Conservation (phyloP, 148 eudicot species). For the Chenopodium berlandieri region DNA sequence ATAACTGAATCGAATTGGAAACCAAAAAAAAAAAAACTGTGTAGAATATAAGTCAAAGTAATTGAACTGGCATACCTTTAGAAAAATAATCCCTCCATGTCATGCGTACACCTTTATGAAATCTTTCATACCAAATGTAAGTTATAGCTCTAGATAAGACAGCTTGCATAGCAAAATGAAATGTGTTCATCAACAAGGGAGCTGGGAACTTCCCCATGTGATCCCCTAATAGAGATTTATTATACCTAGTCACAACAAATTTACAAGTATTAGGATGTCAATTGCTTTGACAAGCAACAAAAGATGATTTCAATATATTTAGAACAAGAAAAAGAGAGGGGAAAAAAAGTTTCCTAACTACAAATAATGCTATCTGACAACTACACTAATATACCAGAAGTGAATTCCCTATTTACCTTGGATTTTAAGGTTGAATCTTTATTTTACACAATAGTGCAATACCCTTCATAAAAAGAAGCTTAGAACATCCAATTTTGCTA, state of each 20-base stretch:
- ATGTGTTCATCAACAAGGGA: slow-evolving; percentile 91
- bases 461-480: background rate
- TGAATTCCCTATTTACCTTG: background rate
- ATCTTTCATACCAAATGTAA: slow-evolving; percentile 82
- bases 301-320: background rate
- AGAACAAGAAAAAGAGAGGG: background rate
- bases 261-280: background rate
- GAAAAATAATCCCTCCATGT: slow-evolving; percentile 89
- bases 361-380: background rate
- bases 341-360: background rate
- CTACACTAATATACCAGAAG: background rate
- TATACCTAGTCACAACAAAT: slow-evolving; percentile 55
- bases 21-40: background rate
- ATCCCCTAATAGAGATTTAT: slow-evolving; percentile 86
- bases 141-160: slow-evolving; percentile 73
- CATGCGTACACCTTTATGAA: slow-evolving; percentile 54
- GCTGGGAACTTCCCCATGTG: slow-evolving; percentile 95
- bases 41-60: background rate
- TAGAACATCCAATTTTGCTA: background rate
- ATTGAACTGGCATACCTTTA: slow-evolving; percentile 48
- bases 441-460: background rate
- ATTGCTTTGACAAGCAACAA: background rate
- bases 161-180: slow-evolving; percentile 97
- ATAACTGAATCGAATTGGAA: background rate
- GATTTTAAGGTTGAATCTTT: background rate